phyloP scores from a whole-genome alignment of 1,284 basidiomycete genomes.

The Sphaerobolus stellatus region DNA sequence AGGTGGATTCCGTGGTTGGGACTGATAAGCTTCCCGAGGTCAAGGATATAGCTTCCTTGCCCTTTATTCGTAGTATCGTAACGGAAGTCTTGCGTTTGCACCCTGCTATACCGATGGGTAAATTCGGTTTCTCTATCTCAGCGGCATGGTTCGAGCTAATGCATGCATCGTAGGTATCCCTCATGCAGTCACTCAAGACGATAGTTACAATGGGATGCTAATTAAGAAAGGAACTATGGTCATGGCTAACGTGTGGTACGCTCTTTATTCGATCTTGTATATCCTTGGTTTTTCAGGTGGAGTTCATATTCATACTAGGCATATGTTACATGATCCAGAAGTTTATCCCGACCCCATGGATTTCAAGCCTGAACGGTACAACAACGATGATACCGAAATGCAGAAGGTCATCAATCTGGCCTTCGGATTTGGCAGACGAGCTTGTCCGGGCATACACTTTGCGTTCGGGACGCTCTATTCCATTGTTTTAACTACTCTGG shows the following conservation, averaged over 20 bases:
- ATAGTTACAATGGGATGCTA: slow-evolving; percentile 1
- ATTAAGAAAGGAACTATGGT: slow-evolving; percentile 6
- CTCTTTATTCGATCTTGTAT: neutral
- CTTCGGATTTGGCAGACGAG: neutral
- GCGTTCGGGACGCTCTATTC: neutral
- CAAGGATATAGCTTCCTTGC: neutral
- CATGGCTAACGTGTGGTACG: slow-evolving; percentile 7
- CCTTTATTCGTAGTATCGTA: neutral
- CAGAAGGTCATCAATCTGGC: slow-evolving; percentile 8
- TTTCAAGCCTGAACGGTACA: slow-evolving; percentile 36
- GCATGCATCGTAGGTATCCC: neutral
- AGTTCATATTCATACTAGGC: neutral
- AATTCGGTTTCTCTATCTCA: neutral
- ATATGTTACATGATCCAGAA: slow-evolving; percentile 1
- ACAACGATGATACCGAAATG: slow-evolving; percentile 24
- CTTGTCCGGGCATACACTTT: neutral
- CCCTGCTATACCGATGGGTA: neutral
- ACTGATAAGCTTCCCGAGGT: neutral
- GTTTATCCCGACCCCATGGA: slow-evolving; percentile 36
- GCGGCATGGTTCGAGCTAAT: neutral
- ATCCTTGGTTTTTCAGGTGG: neutral
- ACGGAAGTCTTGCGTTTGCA: slow-evolving; percentile 2
- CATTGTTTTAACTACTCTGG: neutral
- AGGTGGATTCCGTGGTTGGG: slow-evolving; percentile 1
- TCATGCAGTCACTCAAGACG: neutral